Base-by-base conservation (phyloP, 148 eudicot species). In the Nepenthes gracilis region DNA sequence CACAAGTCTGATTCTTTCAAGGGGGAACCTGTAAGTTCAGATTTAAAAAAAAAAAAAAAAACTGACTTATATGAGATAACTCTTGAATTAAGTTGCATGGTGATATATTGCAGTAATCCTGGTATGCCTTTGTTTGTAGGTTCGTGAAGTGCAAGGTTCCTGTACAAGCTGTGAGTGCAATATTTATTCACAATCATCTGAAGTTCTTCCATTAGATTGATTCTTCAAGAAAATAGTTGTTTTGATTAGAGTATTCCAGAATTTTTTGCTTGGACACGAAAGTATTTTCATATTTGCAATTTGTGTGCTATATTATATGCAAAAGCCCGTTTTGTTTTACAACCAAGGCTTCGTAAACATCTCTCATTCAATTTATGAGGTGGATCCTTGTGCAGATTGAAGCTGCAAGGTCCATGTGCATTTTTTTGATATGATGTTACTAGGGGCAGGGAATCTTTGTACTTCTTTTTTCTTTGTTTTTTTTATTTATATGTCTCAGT, bases 121-220 rank as follows among this genome's bases (percentile, higher is more conserved):
- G 34, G 67, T 43, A 47, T 34, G 58, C 38, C 40, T 56, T 53
- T 63, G 35, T 55, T 11, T 79, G 77, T 84, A 85, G 96, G 69
- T 51, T 47, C 47, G 14, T 60, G 76, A 72, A 67, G 76, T 64
- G 67, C 72, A 69, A 61, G 67, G 67, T 66, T 70, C 82, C 4
- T 40, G 6, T 40, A 64, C 66, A 63, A 77, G 65, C 66, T 12
- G 89, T 76, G 74, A 83, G 86, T 83, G 65, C 55, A 66, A 47
- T 15, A 35, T 51, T 35, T 36, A 33, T 58, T 36, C 45, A 40
- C 43, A 55, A 4, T 14, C 60, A 23, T 23, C 23, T 23, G 23
- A 23, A 23, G 23, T 23, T 23, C 23, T 23, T 23, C 23, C 23
- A 23, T 36, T 43, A 57, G 47, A 50, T 9, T 45, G 54, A 54